Conservation (phyloP, 2,329 filamentous ascomycete genomes). For the Pyrenochaeta sp. region DNA sequence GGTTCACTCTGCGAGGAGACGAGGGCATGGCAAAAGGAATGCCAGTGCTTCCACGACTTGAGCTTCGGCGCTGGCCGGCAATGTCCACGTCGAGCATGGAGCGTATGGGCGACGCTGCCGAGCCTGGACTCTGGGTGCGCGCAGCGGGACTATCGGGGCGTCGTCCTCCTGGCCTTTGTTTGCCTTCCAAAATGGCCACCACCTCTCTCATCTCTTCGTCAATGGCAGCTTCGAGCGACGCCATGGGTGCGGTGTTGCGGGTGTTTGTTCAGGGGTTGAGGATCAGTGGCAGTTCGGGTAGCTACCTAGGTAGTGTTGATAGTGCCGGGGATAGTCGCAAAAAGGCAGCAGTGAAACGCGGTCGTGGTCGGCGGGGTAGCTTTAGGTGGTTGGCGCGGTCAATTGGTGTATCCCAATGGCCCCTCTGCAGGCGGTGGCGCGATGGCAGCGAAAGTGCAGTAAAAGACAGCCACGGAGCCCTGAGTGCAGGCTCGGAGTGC, state of each 20-base stretch:
- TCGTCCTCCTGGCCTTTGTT: slow-evolving; percentile 24
- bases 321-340: slow-evolving; percentile 6
- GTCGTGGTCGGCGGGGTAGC: slow-evolving; percentile 30
- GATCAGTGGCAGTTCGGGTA: slow-evolving; percentile 13
- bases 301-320: slow-evolving; percentile 8
- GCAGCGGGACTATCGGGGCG: slow-evolving; percentile 38
- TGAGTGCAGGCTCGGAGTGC: slow-evolving; percentile 15
- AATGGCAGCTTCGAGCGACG: slow-evolving; percentile 75
- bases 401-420: slow-evolving; percentile 25
- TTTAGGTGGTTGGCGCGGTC: slow-evolving; percentile 17
- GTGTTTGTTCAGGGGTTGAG: not conserved
- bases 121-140: slow-evolving; percentile 65
- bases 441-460: slow-evolving; percentile 13
- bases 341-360: slow-evolving; percentile 9
- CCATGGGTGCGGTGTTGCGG: slow-evolving; percentile 56
- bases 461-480: slow-evolving; percentile 12
- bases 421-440: slow-evolving; percentile 22
- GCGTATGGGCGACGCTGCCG: slow-evolving; percentile 63
- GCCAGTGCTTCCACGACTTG: slow-evolving; percentile 41
- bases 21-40: slow-evolving; percentile 39
- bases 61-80: slow-evolving; percentile 39
- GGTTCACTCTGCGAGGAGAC: slow-evolving; percentile 45
- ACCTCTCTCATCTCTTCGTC: slow-evolving; percentile 81
- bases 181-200: slow-evolving; percentile 70
- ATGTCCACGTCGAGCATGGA: slow-evolving; percentile 50